Base-by-base conservation (phyloP, 2,329 filamentous ascomycete species). In the Acephala macrosclerotiorum region DNA sequence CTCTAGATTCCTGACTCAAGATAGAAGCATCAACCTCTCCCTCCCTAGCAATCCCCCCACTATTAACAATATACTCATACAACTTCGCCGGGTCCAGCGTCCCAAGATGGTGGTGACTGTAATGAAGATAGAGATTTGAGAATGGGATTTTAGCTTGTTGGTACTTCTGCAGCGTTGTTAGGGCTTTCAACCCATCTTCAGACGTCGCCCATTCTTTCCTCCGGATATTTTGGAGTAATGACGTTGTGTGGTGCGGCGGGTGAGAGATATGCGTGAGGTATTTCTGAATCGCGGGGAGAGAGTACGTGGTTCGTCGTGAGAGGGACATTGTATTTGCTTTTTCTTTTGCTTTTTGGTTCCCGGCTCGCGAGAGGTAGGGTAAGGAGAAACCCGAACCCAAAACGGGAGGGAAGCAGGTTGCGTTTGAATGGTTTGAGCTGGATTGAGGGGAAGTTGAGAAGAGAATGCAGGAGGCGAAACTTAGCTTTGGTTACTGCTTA, bases 121-220 rank as follows among this genome's bases (percentile, higher is more conserved):
- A 87, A 72, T 88, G 85, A 11, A 88, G 75, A 3, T 79, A 77
- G 11, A 88, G 77, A 69, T 88, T 87, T 56, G 88, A 85, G 66
- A 87, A 88, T 0, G 85, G 85, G 42, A 87, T 77, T 1, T 79
- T 79, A 0, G 82, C 78, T 64, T 87, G 82, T 68, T 84, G 83
- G 69, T 83, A 76, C 35, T 55, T 64, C 16, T 67, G 62, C 16
- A 67, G 56, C 9, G 20, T 40, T 14, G 6, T 26, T 8, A 68
- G 29, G 1, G 55, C 8, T 7, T 35, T 22, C 33, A 59, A 38
- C 3, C 51, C 65, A 6, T 29, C 47, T 11, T 26, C 14, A 8
- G 53, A 66, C 4, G 53, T 58, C 2, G 26, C 36, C 58, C 53
- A 67, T 45, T 63, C 60, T 22, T 33, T 42, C 11, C 18, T 45